These are phyloP conservation scores for Metschnikowia amazonensis DNA, from an alignment of 805 yeast genomes.

Conservation along the genomic window DNA sequence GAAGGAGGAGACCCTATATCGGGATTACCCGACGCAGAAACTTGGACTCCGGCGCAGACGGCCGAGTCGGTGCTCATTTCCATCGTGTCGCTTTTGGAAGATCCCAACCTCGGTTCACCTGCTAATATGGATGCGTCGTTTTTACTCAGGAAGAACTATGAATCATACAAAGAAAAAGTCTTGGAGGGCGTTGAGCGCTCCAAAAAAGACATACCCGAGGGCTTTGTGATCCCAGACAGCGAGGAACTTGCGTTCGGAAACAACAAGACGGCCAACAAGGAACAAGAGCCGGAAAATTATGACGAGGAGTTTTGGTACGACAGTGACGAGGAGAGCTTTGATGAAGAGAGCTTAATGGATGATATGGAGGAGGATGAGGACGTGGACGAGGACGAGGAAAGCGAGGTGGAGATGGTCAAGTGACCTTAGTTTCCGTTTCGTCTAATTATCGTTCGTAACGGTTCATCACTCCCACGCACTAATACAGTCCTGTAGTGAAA, in stretches of 20 bases:
- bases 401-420: slow-evolving; percentile 20
- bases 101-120: slow-evolving; percentile 89
- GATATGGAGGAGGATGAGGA: slow-evolving; percentile 52
- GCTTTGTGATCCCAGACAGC: slow-evolving; percentile 73
- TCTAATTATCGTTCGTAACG: background rate
- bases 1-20: slow-evolving; percentile 86
- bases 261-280: slow-evolving; percentile 34
- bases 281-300: slow-evolving; percentile 51
- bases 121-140: slow-evolving; percentile 97
- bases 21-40: slow-evolving; percentile 90
- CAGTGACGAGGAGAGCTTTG: slow-evolving; percentile 44
- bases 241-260: slow-evolving; percentile 45
- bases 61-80: slow-evolving; percentile 89
- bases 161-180: slow-evolving; percentile 70
- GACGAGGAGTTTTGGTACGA: slow-evolving; percentile 87
- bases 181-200: slow-evolving; percentile 79
- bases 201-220: slow-evolving; percentile 81
- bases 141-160: slow-evolving; percentile 78
- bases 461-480: background rate
- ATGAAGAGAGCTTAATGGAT: slow-evolving; percentile 46
- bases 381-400: slow-evolving; percentile 44
- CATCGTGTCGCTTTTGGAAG: slow-evolving; percentile 85
- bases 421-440: background rate
- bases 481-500: background rate
- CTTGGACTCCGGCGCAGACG: slow-evolving; percentile 92